Evolutionary conservation across 371 early-diverging fungal species (phyloP), one percentile per base, ranked within the genome.

Genomic region (Umbelopsis sp.): DNA sequence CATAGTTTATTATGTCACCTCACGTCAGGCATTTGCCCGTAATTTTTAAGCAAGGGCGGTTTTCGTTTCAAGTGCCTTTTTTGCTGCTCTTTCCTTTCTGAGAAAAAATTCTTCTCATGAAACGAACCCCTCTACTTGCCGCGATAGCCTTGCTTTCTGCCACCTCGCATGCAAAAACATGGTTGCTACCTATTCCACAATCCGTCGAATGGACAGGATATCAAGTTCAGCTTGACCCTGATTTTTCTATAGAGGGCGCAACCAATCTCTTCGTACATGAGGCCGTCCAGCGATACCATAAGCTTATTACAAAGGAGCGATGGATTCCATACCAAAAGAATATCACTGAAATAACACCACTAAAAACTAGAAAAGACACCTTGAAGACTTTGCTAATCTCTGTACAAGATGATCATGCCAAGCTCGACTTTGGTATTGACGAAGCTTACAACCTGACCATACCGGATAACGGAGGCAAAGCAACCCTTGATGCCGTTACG

Each of bases 391-490:
- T 68, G 10, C 20, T 45, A 3, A 62, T 71, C 14, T 9, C 44
- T 5, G 70, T 70, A 4, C 29, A 51, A 8, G 68, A 72, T 18
- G 52, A 32, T 41, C 29, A 41, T 24, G 62, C 46, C n/a, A 63
- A 69, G 4, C 41, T 69, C 16, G 66, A 76, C 32, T 75, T 83
- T 0, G 70, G 63, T 32, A 63, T 78, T 2, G 86, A 89, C 69
- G 89, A 89, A 70, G 82, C 87, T 25, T 89, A 89, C 72, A 76
- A 73, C 8, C 75, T 89, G 10, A 76, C 74, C 12, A 76, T 89
- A 37, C 74, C 75, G 9, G 76, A 80, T 3, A 16, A 41, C 12
- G 65, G 63, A 14, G 76, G 76, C 14, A 50, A 52, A 44, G 86
- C 80, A n/a, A 70, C 67, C 11, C 76, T 91, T 62, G 76, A 70